These are phyloP conservation scores for Striga hermonthica DNA, from an alignment of 305 asterid genomes.

Conservation along the genomic window DNA sequence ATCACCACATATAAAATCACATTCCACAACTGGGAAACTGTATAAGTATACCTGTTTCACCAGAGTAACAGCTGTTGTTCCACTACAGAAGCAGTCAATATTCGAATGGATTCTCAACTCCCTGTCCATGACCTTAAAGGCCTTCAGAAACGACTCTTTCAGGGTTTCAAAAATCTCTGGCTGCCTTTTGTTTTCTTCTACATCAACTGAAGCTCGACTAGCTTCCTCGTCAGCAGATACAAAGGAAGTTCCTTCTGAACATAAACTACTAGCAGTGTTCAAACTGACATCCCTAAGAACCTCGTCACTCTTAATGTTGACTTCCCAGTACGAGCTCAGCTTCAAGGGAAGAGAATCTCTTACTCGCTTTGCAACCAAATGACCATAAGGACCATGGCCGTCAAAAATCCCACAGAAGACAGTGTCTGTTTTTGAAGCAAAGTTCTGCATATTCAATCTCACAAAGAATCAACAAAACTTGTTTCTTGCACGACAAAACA, in stretches of 20 bases:
- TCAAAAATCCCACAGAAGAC: conserved; percentile 92
- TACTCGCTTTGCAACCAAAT: conserved; percentile 83
- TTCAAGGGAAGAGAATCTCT: conserved; percentile 83
- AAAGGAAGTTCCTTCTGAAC: conserved; percentile 52
- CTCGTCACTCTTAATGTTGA: conserved; percentile 53
- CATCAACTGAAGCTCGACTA: conserved; percentile 48
- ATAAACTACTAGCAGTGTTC: conserved; percentile 42
- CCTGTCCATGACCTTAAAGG: conserved; percentile 79
- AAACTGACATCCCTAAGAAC: conserved; percentile 55
- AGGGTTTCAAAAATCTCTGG: conserved; percentile 56
- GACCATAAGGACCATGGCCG: conserved; percentile 96
- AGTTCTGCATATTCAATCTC: conserved; percentile 57
- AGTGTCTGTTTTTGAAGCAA: conserved; percentile 77
- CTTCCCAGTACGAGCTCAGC: conserved; percentile 76
- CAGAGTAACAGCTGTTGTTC: conserved; percentile 80
- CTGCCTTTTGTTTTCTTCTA: conserved; percentile 51
- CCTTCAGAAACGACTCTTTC: conserved; percentile 78
- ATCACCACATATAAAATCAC: conserved; percentile 1
- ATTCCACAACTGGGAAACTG: background rate
- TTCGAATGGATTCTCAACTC: conserved; percentile 60
- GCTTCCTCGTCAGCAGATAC: conserved; percentile 48
- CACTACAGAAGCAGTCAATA: conserved; percentile 89
- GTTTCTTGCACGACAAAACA: background rate
- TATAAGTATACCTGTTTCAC: conserved; percentile 62
- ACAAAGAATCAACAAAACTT: conserved; percentile 23